Percentiles rank a stretch among this genome's conserved stretches.
Evolutionary conservation across 306 rosid genomes (phyloP).

Genomic region (Pachyrhizus erosus): DNA sequence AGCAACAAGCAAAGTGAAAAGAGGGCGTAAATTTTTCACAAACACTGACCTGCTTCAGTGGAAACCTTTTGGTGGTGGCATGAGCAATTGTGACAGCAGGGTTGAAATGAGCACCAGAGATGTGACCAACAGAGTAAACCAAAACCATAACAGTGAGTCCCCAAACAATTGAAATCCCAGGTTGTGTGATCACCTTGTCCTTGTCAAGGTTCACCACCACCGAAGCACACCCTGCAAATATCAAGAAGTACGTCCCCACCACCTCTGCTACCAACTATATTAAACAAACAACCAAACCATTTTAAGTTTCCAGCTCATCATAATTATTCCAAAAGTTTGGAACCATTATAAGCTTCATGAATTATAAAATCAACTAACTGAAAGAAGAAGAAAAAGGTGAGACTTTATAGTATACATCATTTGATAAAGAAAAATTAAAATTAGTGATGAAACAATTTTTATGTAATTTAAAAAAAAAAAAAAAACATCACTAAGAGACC

Average conservation of each 20-base stretch:
- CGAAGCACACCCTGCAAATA: conserved; percentile 79
- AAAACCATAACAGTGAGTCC: conserved; percentile 76
- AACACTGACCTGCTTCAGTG: conserved; percentile 61
- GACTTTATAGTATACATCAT: neutral
- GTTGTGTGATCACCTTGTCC: conserved; percentile 54
- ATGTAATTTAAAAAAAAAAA: neutral
- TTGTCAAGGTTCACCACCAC: conserved; percentile 67
- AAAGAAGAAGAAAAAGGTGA: neutral
- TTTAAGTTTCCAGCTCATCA: neutral
- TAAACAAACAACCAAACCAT: conserved; percentile 12
- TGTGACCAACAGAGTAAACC: conserved; percentile 78
- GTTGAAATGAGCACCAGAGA: conserved; percentile 92
- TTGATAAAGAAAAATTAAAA: neutral
- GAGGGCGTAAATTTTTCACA: neutral
- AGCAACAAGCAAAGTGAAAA: neutral
- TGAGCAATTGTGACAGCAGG: conserved; percentile 89
- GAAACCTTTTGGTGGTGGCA: conserved; percentile 67
- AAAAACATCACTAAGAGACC: neutral
- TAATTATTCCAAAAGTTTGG: neutral
- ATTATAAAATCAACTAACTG: neutral
- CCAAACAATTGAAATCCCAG: conserved; percentile 74
- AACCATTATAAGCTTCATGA: neutral
- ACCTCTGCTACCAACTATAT: conserved; percentile 70
- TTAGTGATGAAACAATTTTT: neutral
- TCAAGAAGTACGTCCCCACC: conserved; percentile 77